A percentile compares a stretch with the other conserved stretches of the same genome.
Evolutionary conservation across 257 asterid species (phyloP).

Genomic region (Solanum infundibuliforme): DNA sequence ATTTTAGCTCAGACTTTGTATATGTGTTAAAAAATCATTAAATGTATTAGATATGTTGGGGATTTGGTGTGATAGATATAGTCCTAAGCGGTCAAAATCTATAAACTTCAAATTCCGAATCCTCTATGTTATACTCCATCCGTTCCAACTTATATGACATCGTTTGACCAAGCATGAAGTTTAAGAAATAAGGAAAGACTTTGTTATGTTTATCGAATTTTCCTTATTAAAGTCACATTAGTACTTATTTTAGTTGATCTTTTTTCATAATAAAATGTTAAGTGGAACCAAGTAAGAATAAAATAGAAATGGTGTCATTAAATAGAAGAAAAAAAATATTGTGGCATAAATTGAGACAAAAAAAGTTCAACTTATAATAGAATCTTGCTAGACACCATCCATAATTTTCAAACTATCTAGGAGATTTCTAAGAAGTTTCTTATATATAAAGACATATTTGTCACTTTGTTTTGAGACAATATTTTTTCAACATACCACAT

Average conservation of each 20-base stretch:
- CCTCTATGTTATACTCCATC: rapidly evolving
- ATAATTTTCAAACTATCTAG: neutral
- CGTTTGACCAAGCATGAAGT: no score
- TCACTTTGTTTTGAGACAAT: neutral
- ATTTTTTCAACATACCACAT: no score
- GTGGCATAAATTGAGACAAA: no score
- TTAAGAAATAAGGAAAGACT: no score
- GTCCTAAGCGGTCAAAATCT: neutral
- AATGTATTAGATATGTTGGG: neutral
- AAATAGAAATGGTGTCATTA: no score
- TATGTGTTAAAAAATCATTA: neutral
- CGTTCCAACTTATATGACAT: no score
- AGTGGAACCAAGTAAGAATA: no score
- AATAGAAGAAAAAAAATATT: no score
- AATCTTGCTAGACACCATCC: neutral
- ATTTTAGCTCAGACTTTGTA: neutral
- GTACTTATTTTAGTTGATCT: no score
- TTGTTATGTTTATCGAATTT: no score
- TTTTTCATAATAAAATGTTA: no score
- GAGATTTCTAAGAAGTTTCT: conserved; percentile 17
- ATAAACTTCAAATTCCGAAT: neutral
- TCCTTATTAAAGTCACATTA: no score
- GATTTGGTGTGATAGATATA: neutral
- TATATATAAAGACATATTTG: conserved; percentile 8
- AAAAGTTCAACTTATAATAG: neutral